Evolutionary conservation across 1,139 yeast genomes (phyloP), one percentile per base, ranked within the genome.

Genomic region (Wickerhamomyces sp.): DNA sequence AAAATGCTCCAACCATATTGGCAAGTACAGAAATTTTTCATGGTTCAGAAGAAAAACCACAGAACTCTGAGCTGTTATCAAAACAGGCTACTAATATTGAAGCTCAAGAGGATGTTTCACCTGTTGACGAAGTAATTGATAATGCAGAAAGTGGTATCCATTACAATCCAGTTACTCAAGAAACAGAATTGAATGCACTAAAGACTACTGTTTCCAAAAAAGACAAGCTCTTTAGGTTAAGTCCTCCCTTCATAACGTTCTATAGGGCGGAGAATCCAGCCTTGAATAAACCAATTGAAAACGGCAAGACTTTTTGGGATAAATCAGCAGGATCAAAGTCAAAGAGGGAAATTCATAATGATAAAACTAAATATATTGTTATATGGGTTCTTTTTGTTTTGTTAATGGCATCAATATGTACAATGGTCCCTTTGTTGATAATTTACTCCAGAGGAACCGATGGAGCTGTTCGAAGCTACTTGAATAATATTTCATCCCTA

Each of bases 371-470:
- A 18, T 39, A 46, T 3, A 33, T 50, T 12, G 28, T 42, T 1
- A 46, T 54, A 20, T 55, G 58, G 54, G 28, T 41, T 10, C 39
- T 55, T 13, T 41, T 49, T 19, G 43, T 50, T 10, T 25, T 47
- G 3, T 37, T 56, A 16, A 38, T 55, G 33, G 40, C 43, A 3
- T 18, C 47, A 4, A 14, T 55, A 3, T 52, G 58, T 33, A 36
- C 43, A 0, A 45, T 47, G 21, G 35, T 51, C 30, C 60, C 60
- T 1, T 36, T 53, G 13, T 22, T 49, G 5, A 36, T 51, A 2
- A 35, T 52, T 1, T 47, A 41, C 17, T 37, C 50, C 9, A 45
- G 54, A 36, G 60, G 60, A 3, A 46, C 54, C 1, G 59, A 54
- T 21, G 14, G 36, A 1, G 38, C 38, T 12, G 49, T 49, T 3